Base-by-base conservation (phyloP, 1,284 basidiomycete species). In the Cerioporus squamosus region DNA sequence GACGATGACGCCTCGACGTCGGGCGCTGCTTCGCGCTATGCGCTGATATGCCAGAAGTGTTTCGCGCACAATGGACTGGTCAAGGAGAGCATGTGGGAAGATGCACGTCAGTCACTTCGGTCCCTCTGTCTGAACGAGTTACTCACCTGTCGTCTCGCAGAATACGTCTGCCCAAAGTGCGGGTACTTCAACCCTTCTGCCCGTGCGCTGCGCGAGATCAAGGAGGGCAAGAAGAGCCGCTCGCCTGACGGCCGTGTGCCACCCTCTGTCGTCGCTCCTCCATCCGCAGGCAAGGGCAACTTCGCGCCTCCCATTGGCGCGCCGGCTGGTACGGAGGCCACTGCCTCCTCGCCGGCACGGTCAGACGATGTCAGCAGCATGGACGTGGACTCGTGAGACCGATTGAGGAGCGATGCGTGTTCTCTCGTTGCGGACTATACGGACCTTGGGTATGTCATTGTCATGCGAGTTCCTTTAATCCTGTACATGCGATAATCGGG, bases 31-130 rank as follows among this genome's bases (percentile, higher is more conserved):
- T 82, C 81, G 26, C 88, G 93, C 59, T 99, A 96, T 68, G 97
- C 97, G 1, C 82, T 99, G 55, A 97, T 99, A 43, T 99, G 97
- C 74, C 87, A 88, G 59, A 89, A 90, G 65, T 99, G 97, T 72
- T 97, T 94, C 70, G 78, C 87, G 15, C 97, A 99, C 75, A 99
- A 99, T 68, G 97, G 97, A 0, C 81, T 99, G 9, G 93, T 97
- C 4, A 90, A 91, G 61, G 92, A 95, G 72, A 88, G 86, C 59
- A 84, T 93, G 73, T 97, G 93, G 86, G 90, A 94, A 68, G 88
- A 94, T 61, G 86, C 94, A 52, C 94, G 96, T 97, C 69, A 75
- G 94, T 68, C 15, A 29, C 36, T 44, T 15, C 18, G 36, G 33
- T 39, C 36, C 23, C 17, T 23, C n/a, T 44, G 51, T 55, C 17